Base-by-base conservation (phyloP, 345 rosid species). In the Geranium brycei region DNA sequence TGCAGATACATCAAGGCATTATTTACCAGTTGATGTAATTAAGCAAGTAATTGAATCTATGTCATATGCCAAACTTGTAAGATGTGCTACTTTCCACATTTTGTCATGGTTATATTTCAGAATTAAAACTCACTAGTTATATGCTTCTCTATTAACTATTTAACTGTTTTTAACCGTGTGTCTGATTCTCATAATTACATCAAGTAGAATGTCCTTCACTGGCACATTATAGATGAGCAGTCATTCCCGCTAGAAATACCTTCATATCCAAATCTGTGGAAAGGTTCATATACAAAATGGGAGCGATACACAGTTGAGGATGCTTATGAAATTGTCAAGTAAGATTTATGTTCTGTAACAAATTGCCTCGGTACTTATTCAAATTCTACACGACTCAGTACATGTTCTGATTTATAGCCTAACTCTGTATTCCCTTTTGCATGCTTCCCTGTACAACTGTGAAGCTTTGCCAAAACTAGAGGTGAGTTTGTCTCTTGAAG, bases 1-100 rank as follows among this genome's bases (percentile, higher is more conserved):
- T 85, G 71, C 87, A 93, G 99, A 93, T 80, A 90, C 99, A 38
- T 83, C 99, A 31, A 86, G 99, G 76, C 99, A 90, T 72, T 88
- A 71, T 73, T 77, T 81, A 51, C 97, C 99, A 4, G 41, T 82
- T 64, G 80, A 78, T 56, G 87, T 86, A 65, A 90, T 93, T 38
- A 90, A 90, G 85, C 88, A 81, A 71, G 76, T 90, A 67, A 75
- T 83, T 60, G 97, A 93, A 62, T 88, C 99, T 4, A 93, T 93
- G 97, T 83, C 99, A n/a, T 93, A 75, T 60, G 91, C 96, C 62
- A 93, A 93, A 85, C 74, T 93, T 71, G 99, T 87, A 86, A 83
- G 95, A 66, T 59, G 61, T 64, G 72, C 47, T 62, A 57, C 64
- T 51, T 35, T 5, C 23, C 51, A 31, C n/a, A 53, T 72, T 70